These are phyloP conservation scores for Bauhinia variegata DNA, from an alignment of 306 rosid genomes.

Conservation along the genomic window DNA sequence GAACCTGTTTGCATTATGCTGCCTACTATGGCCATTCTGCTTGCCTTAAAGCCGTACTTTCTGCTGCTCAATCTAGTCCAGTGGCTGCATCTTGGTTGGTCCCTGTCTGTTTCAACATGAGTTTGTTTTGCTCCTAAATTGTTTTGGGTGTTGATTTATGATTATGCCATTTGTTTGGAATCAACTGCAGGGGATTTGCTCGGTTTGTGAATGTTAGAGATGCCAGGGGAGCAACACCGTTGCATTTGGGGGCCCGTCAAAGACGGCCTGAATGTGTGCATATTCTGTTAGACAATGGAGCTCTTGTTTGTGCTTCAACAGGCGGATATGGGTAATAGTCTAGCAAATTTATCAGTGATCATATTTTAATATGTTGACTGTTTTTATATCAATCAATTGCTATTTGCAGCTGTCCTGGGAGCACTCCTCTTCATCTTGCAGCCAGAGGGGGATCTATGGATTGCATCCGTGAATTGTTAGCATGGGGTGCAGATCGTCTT, in stretches of 20 bases:
- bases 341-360: not conserved
- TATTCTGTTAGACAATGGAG: slow-evolving; percentile 79
- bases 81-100: slow-evolving; percentile 93
- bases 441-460: slow-evolving; percentile 95
- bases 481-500: slow-evolving; percentile 98
- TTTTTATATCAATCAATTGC: slow-evolving; percentile 38
- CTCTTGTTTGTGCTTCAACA: slow-evolving; percentile 85
- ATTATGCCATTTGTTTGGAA: slow-evolving; percentile 13
- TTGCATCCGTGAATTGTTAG: slow-evolving; percentile 81
- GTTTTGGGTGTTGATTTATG: slow-evolving; percentile 18
- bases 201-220: slow-evolving; percentile 96
- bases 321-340: slow-evolving; percentile 79
- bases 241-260: slow-evolving; percentile 92
- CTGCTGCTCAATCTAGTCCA: slow-evolving; percentile 79
- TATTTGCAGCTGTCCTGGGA: slow-evolving; percentile 77
- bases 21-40: slow-evolving; percentile 87
- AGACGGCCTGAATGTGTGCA: slow-evolving; percentile 81
- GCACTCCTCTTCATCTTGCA: slow-evolving; percentile 96
- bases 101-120: not conserved
- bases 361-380: slow-evolving; percentile 23
- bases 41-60: slow-evolving; percentile 81
- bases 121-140: not conserved
- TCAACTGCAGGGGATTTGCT: slow-evolving; percentile 75
- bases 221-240: slow-evolving; percentile 87
- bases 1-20: slow-evolving; percentile 95